These are phyloP conservation scores for Leucocoprinus leucothites DNA, from an alignment of 768 basidiomycete species.

Conservation along the genomic window DNA sequence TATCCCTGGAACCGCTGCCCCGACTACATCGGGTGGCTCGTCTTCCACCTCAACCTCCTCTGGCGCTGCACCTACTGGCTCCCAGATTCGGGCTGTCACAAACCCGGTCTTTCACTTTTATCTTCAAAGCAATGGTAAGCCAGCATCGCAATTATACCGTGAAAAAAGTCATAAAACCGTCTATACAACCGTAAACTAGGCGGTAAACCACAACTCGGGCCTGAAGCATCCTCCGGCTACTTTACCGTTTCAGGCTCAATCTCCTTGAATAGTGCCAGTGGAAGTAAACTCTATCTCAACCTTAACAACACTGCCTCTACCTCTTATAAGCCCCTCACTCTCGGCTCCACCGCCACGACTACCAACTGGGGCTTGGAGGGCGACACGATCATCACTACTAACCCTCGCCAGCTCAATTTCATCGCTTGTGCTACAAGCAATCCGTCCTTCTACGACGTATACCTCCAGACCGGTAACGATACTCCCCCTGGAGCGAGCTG, in stretches of 20 bases:
- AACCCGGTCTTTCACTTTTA: constrained; percentile 57
- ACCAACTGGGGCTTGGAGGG: constrained; percentile 57
- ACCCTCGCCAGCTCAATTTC: constrained; percentile 52
- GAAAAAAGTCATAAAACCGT: too few species aligned
- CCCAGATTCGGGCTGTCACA: constrained; percentile 51
- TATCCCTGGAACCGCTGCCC: constrained; percentile 35
- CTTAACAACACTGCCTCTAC: constrained; percentile 37
- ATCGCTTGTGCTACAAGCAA: constrained; percentile 45
- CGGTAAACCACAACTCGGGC: constrained; percentile 48
- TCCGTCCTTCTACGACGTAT: constrained; percentile 40
- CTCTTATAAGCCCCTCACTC: constrained; percentile 46
- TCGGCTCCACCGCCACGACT: constrained; percentile 43
- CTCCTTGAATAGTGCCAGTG: constrained; percentile 37
- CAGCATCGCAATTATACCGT: not conserved
- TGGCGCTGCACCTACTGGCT: constrained; percentile 36
- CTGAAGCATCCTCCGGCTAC: constrained; percentile 45
- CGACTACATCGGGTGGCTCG: constrained; percentile 25
- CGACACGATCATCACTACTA: constrained; percentile 55
- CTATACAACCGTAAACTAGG: constrained; percentile 22
- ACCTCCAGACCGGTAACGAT: constrained; percentile 50
- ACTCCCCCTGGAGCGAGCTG: constrained; percentile 36
- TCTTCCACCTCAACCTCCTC: constrained; percentile 24
- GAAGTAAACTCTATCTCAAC: constrained; percentile 47
- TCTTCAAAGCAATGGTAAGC: constrained; percentile 45
- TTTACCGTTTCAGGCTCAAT: constrained; percentile 50